Conservation (phyloP, 2,329 filamentous ascomycete genomes). For the Chrysosporium keratinophilum region DNA sequence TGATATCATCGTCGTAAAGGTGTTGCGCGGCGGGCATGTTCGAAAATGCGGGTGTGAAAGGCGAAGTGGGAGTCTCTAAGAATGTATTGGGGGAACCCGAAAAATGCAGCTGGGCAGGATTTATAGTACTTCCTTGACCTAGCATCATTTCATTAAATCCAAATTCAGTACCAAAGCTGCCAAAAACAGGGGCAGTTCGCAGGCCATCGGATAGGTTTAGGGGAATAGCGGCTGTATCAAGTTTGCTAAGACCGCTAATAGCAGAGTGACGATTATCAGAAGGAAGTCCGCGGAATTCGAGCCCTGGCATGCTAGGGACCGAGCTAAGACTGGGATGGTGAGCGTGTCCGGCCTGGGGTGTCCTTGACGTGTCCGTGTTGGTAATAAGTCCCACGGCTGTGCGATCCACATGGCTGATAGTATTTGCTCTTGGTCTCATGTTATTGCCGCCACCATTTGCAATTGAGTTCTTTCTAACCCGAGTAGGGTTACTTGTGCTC, state of each 20-base stretch:
- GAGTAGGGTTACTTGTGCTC: conserved; percentile 64
- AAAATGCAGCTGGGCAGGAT: conserved; percentile 44
- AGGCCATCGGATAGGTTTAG: conserved; percentile 59
- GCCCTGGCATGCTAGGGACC: conserved; percentile 43
- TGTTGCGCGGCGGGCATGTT: conserved; percentile 38
- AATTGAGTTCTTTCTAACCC: conserved; percentile 87
- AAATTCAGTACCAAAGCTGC: conserved; percentile 55
- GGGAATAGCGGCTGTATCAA: conserved; percentile 66
- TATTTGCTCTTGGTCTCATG: conserved; percentile 86
- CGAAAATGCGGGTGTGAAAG: conserved; percentile 38
- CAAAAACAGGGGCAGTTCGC: conserved; percentile 66
- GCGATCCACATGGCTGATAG: conserved; percentile 84
- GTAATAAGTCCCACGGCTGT: conserved; percentile 56
- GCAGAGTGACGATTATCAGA: conserved; percentile 42
- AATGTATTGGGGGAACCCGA: conserved; percentile 58
- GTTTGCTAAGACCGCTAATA: conserved; percentile 61
- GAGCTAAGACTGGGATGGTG: conserved; percentile 67
- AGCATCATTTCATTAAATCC: conserved; percentile 63
- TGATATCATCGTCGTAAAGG: conserved; percentile 59
- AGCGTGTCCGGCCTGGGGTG: conserved; percentile 43
- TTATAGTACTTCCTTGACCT: conserved; percentile 51
- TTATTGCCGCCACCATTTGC: conserved; percentile 46
- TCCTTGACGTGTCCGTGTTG: conserved; percentile 22
- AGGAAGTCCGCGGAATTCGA: conserved; percentile 55
- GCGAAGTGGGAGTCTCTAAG: conserved; percentile 33